Evolutionary conservation across 352 stramenopile species (phyloP), one percentile per base, ranked within the genome.

Genomic region (Pythium vanterpoolii): DNA sequence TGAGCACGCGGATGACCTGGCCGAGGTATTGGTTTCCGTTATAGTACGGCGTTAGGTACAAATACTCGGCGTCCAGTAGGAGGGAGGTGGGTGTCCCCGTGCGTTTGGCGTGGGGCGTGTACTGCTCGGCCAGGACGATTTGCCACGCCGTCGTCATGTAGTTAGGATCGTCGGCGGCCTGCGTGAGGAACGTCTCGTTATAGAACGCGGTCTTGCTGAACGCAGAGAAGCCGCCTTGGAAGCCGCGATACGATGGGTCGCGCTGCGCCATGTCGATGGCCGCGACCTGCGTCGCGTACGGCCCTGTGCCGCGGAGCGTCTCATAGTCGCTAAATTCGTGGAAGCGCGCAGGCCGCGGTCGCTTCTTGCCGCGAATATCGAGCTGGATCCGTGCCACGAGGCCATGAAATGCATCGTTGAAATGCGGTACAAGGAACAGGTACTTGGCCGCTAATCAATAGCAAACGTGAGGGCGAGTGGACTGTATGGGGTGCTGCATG

Each of bases 281-380:
- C 19, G 64, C 19, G 9, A 90, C 67, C 57, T 93, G 83, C 16
- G 62, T 66, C 11, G 56, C 26, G 64, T 90, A 93, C 14, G 83
- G 83, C 0, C 83, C 83, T 34, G 90, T 79, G 8, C 83, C 83
- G 8, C 87, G 67, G 0, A 47, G 57, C 1, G 81, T 82, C 10
- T 89, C 76, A 53, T 91, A 89, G 60, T 90, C 78, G 36, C 81
- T 93, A 59, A 93, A 89, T 44, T 93, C 83, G 38, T 81, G 78
- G 31, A 89, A 90, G 16, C 77, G 76, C 34, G 83, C 81, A 8
- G 81, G 81, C 1, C 83, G 77, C 31, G 83, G 81, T 0, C 81
- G 76, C 44, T 93, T 93, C 46, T 88, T 89, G 26, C 81, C 81
- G 27, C 83, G 80, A 23, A 89, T 73, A 36, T 91, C 83, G 1